Percentiles rank a stretch among this genome's conserved stretches.
Conservation (phyloP, 176 grass and related monocot genomes). For the Cymbopogon citratus region DNA sequence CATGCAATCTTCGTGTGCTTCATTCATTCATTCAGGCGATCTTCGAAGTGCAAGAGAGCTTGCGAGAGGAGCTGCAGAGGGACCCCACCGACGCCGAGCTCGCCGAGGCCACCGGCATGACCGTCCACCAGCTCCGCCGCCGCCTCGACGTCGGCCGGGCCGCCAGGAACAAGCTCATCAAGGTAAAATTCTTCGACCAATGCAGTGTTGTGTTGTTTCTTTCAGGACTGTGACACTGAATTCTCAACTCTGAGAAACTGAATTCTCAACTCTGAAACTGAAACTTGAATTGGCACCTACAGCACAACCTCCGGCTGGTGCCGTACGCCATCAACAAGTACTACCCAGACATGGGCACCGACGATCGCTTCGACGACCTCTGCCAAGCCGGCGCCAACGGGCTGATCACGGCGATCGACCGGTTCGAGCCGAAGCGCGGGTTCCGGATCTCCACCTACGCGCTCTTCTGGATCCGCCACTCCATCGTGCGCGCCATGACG, state of each 20-base stretch:
- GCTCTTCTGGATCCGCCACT: slow-evolving; percentile 88
- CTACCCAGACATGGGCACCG: slow-evolving; percentile 54
- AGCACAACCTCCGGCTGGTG: slow-evolving; percentile 90
- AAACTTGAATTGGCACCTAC: background rate
- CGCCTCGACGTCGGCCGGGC: slow-evolving; percentile 47
- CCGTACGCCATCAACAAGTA: slow-evolving; percentile 83
- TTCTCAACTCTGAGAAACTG: background rate
- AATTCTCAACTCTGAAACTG: background rate
- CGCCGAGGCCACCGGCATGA: slow-evolving; percentile 45
- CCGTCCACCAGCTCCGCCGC: slow-evolving; percentile 38
- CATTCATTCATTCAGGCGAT: slow-evolving; percentile 38
- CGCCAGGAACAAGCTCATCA: slow-evolving; percentile 74
- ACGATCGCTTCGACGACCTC: slow-evolving; percentile 63
- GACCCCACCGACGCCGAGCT: slow-evolving; percentile 52
- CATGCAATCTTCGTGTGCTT: background rate
- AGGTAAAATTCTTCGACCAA: slow-evolving; percentile 24
- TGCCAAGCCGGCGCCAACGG: slow-evolving; percentile 87
- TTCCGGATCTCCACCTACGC: slow-evolving; percentile 82
- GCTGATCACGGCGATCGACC: slow-evolving; percentile 70
- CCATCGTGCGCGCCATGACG: slow-evolving; percentile 66
- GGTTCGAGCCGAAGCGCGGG: slow-evolving; percentile 77
- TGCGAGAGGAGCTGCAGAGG: slow-evolving; percentile 42
- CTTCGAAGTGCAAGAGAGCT: slow-evolving; percentile 45
- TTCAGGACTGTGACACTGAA: background rate
- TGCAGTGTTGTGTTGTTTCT: too few species aligned